A percentile compares a stretch with the other conserved stretches of the same genome.
Evolutionary conservation across 306 rosid species (phyloP).

Genomic region (Medicago lupulina): DNA sequence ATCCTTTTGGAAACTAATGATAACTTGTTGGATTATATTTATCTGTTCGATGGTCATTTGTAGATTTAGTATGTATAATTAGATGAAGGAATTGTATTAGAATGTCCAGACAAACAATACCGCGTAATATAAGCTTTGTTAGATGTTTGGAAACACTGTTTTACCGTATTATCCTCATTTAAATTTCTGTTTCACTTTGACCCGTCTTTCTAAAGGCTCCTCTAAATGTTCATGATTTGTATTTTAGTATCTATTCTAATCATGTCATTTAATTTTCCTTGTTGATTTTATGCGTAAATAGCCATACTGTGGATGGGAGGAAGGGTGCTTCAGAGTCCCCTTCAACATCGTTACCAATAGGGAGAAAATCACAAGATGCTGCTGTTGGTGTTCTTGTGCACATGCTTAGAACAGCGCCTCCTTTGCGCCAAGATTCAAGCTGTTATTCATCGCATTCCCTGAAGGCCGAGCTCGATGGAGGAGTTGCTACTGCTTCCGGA

Average conservation of each 20-base stretch:
- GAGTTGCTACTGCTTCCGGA: slow-evolving; percentile 67
- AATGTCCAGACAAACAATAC: background rate
- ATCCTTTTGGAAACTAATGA: background rate
- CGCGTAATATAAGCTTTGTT: slow-evolving; percentile 2
- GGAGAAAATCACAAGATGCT: slow-evolving; percentile 82
- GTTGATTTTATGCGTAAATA: slow-evolving; percentile 44
- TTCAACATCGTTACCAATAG: slow-evolving; percentile 51
- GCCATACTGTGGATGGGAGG: slow-evolving; percentile 58
- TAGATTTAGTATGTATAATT: slow-evolving; percentile 15
- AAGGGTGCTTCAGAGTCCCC: slow-evolving; percentile 46
- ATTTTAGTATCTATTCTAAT: slow-evolving; percentile 31
- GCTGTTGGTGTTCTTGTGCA: slow-evolving; percentile 88
- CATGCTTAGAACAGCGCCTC: slow-evolving; percentile 85
- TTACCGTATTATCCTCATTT: slow-evolving; percentile 8
- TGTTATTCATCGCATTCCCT: slow-evolving; percentile 64
- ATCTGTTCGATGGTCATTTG: background rate
- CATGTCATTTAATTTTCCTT: background rate
- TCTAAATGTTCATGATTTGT: slow-evolving; percentile 28
- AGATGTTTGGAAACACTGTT: slow-evolving; percentile 34
- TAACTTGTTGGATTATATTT: background rate
- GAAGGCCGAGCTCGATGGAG: slow-evolving; percentile 63
- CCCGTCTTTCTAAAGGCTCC: background rate
- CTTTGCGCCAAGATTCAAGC: slow-evolving; percentile 78
- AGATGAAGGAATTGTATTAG: slow-evolving; percentile 17
- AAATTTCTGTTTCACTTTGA: slow-evolving; percentile 14